phyloP scores from a whole-genome alignment of 257 asterid genomes.

The Penstemon newberryi region DNA sequence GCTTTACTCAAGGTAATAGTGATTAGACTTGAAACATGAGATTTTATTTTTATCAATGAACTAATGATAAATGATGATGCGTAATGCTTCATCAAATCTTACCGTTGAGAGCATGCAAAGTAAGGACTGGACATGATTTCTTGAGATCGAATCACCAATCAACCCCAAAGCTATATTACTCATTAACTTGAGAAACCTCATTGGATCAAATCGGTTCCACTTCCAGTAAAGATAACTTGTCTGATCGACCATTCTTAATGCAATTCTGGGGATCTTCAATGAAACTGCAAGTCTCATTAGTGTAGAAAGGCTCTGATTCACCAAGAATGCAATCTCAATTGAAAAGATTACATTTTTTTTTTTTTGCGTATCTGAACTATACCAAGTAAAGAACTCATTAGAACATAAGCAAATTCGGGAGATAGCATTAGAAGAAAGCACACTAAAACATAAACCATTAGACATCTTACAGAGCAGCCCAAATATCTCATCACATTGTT shows the following conservation, averaged over 20 bases:
- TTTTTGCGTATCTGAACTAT: constrained; percentile 20
- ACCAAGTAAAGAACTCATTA: not conserved
- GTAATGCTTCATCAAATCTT: not conserved
- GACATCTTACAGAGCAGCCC: not conserved
- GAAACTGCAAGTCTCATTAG: constrained; percentile 58
- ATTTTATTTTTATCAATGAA: not conserved
- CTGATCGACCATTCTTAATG: constrained; percentile 71
- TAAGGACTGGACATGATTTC: constrained; percentile 78
- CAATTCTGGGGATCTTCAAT: constrained; percentile 74
- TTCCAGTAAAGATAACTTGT: constrained; percentile 76
- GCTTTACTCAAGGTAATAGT: not conserved
- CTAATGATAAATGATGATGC: no score
- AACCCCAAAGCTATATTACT: constrained; percentile 67
- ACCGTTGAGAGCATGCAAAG: constrained; percentile 80
- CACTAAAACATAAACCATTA: constrained; percentile 1
- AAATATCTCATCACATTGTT: no score
- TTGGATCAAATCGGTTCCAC: constrained; percentile 68
- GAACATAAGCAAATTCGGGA: not conserved
- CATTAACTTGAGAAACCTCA: constrained; percentile 62
- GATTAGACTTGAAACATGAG: not conserved
- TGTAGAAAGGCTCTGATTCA: constrained; percentile 59
- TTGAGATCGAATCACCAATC: constrained; percentile 79
- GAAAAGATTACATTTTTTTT: constrained; percentile 57
- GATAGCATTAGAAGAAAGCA: not conserved
- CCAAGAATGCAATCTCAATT: constrained; percentile 75